Percentiles rank a stretch among this genome's conserved stretches.
These are phyloP conservation scores for Fusarium sp. DNA, from an alignment of 2,329 filamentous ascomycete genomes.

Conservation along the genomic window DNA sequence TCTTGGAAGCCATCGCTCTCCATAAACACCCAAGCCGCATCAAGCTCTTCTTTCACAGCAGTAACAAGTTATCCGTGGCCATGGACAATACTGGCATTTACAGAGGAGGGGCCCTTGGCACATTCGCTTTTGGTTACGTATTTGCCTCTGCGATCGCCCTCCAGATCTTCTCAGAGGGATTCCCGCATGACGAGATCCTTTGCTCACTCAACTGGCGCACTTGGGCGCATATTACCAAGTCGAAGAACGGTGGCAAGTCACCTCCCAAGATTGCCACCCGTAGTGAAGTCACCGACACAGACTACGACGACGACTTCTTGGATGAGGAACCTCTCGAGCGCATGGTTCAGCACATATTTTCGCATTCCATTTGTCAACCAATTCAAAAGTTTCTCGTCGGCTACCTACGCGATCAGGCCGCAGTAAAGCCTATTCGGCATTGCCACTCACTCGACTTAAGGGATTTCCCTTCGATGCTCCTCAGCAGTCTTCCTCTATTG, in stretches of 20 bases:
- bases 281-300: not conserved
- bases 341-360: constrained; percentile 10
- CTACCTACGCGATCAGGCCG: constrained; percentile 25
- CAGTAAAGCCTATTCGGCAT: constrained; percentile 22
- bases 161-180: not conserved
- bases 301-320: constrained; percentile 10
- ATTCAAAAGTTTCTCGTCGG: constrained; percentile 19
- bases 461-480: constrained; percentile 29
- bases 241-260: not conserved
- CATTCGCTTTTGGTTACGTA: not conserved
- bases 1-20: not conserved
- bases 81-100: not conserved
- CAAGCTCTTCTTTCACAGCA: not conserved
- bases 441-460: constrained; percentile 21
- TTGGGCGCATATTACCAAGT: not conserved
- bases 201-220: not conserved
- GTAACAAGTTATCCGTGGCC: not conserved
- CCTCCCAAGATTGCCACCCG: not conserved
- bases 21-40: not conserved
- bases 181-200: not conserved
- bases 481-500: constrained; percentile 20
- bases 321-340: constrained; percentile 25
- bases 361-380: constrained; percentile 30
- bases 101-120: not conserved
- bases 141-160: not conserved